Conservation (phyloP, 768 basidiomycete species). For the Chalciporus chontae region DNA sequence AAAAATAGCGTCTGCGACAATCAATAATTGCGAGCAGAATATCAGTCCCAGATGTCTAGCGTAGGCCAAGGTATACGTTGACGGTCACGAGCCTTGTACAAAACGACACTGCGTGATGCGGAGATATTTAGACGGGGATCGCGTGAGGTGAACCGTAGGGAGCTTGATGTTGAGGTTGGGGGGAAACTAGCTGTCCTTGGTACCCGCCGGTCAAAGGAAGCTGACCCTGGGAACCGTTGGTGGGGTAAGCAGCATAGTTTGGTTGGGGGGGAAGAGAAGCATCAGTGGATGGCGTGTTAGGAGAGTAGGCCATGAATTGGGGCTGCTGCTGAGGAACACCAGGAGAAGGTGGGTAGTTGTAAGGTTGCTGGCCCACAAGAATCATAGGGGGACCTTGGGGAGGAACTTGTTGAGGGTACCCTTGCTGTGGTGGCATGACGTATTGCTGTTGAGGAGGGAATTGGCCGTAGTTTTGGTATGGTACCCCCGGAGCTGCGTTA, state of each 20-base stretch:
- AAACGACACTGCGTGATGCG: background rate
- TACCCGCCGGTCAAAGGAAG: conserved; percentile 9
- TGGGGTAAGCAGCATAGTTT: conserved; percentile 15
- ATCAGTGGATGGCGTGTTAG: background rate
- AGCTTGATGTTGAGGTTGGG: background rate
- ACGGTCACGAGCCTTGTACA: background rate
- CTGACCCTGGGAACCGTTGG: conserved; percentile 6
- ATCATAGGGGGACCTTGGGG: background rate
- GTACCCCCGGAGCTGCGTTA: conserved; percentile 1
- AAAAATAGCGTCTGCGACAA: too few relatives aligned
- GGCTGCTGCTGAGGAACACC: conserved; percentile 1
- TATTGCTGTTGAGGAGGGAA: conserved; percentile 5
- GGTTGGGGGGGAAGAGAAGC: conserved; percentile 16
- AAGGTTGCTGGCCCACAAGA: conserved; percentile 1
- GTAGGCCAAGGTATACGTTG: too few relatives aligned
- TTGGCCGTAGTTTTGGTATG: conserved; percentile 5
- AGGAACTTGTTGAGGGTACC: conserved; percentile 8
- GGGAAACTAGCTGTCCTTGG: conserved; percentile 2
- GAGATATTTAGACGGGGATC: conserved; percentile 1
- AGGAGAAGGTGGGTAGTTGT: conserved; percentile 1
- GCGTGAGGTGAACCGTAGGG: background rate
- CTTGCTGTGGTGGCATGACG: background rate
- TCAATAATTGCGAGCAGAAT: too few relatives aligned
- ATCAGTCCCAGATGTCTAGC: too few relatives aligned
- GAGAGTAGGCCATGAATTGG: conserved; percentile 5